Base-by-base conservation (phyloP, 2,329 filamentous ascomycete genomes). In the Botryotinia globosa region DNA sequence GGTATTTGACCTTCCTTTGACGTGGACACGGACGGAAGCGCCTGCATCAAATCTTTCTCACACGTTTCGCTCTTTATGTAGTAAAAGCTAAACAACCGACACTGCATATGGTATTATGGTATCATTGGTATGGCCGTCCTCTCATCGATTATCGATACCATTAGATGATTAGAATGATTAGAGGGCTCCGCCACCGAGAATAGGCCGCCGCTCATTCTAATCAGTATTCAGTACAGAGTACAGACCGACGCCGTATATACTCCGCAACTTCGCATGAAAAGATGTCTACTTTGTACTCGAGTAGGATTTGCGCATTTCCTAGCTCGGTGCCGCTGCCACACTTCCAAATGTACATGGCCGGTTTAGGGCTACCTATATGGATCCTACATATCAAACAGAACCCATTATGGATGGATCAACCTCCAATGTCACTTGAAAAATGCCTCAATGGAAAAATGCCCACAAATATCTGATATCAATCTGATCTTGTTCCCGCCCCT, bases 121-220 rank as follows among this genome's bases (percentile, higher is more conserved):
- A n/a, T n/a, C n/a, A n/a, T n/a, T 20, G 63, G 63, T 34, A 66
- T 66, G 63, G 63, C 44, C 22, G 16, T 51, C 51, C n/a, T 54
- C 44, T 54, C 64, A 67, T n/a, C 64, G 37, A 54, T 54, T 48
- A 42, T n/a, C 64, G 37, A 54, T 32, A 67, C 29, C 18, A 32
- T 22, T 56, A 25, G 42, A 67, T 22, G 12, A 32, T 22, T 56
- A 25, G 42, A 42, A 32, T 32, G 32, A 32, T 32, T 32, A 25
- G 42, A 42, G 39, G 29, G 65, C 48, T 67, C 65, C 65, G 34
- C 34, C 65, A 56, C 65, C 65, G 65, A 67, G 65, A 22, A 67
- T 56, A 56, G 25, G 65, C 65, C 65, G 65, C 65, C 65, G 65
- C 48, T 67, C 48, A 56, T 56, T n/a, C 32, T 67, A 20, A 29